phyloP scores from a whole-genome alignment of 345 rosid genomes.

The Clarkia xantiana region DNA sequence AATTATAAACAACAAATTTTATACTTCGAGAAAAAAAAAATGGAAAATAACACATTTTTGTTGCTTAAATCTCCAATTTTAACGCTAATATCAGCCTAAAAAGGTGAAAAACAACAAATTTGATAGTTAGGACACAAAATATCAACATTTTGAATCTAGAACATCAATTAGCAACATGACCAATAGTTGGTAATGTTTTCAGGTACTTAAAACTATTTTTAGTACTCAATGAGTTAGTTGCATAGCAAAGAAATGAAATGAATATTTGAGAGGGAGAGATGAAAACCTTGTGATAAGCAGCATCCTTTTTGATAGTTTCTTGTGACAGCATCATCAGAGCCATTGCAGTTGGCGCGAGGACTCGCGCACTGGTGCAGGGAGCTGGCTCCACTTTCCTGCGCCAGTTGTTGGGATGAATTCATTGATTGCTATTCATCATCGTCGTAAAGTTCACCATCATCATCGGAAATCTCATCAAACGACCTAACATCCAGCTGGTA shows the following conservation, averaged over 20 bases:
- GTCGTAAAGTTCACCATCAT: conserved; percentile 31
- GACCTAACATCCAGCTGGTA: conserved; percentile 47
- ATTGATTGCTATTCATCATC: conserved; percentile 69
- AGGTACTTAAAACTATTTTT: too few relatives aligned
- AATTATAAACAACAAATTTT: too few relatives aligned
- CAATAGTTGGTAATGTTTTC: too few relatives aligned
- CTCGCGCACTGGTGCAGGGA: conserved; percentile 28
- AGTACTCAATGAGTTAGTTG: too few relatives aligned
- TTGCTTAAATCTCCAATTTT: too few relatives aligned
- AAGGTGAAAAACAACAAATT: too few relatives aligned
- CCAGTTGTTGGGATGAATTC: conserved; percentile 26
- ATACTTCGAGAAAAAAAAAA: too few relatives aligned
- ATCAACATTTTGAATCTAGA: too few relatives aligned
- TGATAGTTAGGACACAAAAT: too few relatives aligned
- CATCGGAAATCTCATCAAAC: conserved; percentile 45
- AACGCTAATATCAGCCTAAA: too few relatives aligned
- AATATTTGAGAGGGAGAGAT: conserved; percentile 5
- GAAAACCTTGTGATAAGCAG: conserved; percentile 10
- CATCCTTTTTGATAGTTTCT: background rate
- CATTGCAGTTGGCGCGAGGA: conserved; percentile 9
- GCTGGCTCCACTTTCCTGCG: conserved; percentile 28
- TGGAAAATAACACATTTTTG: too few relatives aligned
- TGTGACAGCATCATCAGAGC: conserved; percentile 4
- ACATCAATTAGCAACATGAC: too few relatives aligned
- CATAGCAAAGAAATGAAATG: background rate